Conservation (phyloP, 1,284 basidiomycete genomes). For the Cryptococcus sp. region DNA sequence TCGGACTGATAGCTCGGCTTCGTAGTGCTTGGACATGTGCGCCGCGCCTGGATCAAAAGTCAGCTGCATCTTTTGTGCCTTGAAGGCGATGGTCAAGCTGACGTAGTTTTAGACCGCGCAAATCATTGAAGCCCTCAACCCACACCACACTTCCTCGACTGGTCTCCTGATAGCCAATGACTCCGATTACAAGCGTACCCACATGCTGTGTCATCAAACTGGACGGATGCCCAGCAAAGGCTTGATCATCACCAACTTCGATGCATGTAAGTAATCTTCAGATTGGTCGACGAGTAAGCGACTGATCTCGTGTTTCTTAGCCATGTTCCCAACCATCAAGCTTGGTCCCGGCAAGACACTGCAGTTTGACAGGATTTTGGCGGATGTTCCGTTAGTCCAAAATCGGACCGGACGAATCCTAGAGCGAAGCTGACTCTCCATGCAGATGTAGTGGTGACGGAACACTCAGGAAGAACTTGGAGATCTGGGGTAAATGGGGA, state of each 20-base stretch:
- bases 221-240: slow-evolving; percentile 88
- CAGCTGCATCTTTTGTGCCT: slow-evolving; percentile 4
- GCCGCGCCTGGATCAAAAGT: slow-evolving; percentile 98
- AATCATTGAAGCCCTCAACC: slow-evolving; percentile 54
- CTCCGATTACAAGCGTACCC: slow-evolving; percentile 84
- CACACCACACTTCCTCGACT: slow-evolving; percentile 45
- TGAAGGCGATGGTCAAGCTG: no score
- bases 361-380: slow-evolving; percentile 89
- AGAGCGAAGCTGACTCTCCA: slow-evolving; percentile 7
- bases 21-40: slow-evolving; percentile 92
- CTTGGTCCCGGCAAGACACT: slow-evolving; percentile 56
- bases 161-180: slow-evolving; percentile 55
- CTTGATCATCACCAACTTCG: slow-evolving; percentile 92
- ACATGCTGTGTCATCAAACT: slow-evolving; percentile 97
- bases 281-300: background rate
- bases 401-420: background rate
- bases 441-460: slow-evolving; percentile 82
- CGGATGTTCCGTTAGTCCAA: slow-evolving; percentile 80
- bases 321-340: slow-evolving; percentile 76
- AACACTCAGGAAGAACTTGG: slow-evolving; percentile 90
- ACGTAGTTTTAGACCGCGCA: slow-evolving; percentile 39
- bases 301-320: slow-evolving; percentile 11
- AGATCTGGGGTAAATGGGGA: slow-evolving; percentile 93
- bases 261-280: slow-evolving; percentile 73
- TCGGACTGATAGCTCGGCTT: slow-evolving; percentile 4